Conservation (phyloP, 805 yeast genomes). For the Starmerella sp. region DNA sequence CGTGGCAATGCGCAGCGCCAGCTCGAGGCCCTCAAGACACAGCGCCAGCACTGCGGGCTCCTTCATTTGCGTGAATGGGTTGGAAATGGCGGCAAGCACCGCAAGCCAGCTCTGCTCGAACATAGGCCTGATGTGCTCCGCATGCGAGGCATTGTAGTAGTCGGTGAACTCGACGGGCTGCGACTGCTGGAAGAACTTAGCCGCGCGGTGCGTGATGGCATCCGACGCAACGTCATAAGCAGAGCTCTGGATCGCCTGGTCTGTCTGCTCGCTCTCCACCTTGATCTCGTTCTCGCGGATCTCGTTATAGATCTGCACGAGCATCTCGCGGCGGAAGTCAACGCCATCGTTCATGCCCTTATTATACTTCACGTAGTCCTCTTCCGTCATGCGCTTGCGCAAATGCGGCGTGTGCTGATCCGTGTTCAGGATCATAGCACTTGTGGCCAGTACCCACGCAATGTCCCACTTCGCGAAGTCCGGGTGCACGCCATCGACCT, state of each 20-base stretch:
- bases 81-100: conserved; percentile 82
- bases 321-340: conserved; percentile 64
- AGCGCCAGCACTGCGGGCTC: conserved; percentile 34
- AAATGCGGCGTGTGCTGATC: conserved; percentile 87
- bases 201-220: conserved; percentile 84
- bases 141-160: conserved; percentile 73
- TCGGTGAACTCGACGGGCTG: conserved; percentile 34
- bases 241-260: conserved; percentile 66
- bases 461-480: conserved; percentile 82
- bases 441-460: conserved; percentile 83
- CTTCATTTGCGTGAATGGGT: conserved; percentile 82
- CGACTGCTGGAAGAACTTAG: conserved; percentile 59
- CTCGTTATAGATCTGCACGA: conserved; percentile 62
- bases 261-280: conserved; percentile 84
- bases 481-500: conserved; percentile 27
- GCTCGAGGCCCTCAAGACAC: conserved; percentile 75
- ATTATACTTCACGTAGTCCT: conserved; percentile 78
- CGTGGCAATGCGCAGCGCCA: conserved; percentile 74
- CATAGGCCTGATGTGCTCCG: conserved; percentile 84
- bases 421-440: conserved; percentile 85
- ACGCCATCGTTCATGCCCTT: conserved; percentile 86
- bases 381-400: conserved; percentile 67
- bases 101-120: conserved; percentile 97
- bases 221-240: conserved; percentile 87
- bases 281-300: conserved; percentile 79